These are phyloP conservation scores for Periconia sp. DNA, from an alignment of 2,329 filamentous ascomycete genomes.

Conservation along the genomic window DNA sequence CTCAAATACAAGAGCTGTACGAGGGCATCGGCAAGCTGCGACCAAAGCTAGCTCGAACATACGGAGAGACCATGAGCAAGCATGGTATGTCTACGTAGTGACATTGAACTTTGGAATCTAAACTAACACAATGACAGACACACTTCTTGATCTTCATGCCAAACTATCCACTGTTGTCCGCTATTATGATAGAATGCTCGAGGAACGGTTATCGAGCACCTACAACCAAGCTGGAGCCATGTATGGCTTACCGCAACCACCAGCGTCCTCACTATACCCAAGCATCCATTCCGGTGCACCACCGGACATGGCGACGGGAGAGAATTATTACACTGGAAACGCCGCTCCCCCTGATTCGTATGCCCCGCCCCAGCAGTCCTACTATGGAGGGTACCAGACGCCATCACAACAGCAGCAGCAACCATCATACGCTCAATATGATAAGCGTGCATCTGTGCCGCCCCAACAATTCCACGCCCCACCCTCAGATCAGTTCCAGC, in stretches of 20 bases:
- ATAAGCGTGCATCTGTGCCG: slow-evolving; percentile 34
- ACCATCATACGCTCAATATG: slow-evolving; percentile 43
- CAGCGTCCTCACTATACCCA: slow-evolving; percentile 68
- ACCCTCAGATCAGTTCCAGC: slow-evolving; percentile 35
- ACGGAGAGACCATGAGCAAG: slow-evolving; percentile 99
- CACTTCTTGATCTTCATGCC: slow-evolving; percentile 87
- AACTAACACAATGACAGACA: slow-evolving; percentile 60
- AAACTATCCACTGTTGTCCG: slow-evolving; percentile 95
- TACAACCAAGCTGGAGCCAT: slow-evolving; percentile 72
- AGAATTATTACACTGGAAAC: slow-evolving; percentile 81
- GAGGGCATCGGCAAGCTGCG: slow-evolving; percentile 93
- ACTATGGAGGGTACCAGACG: slow-evolving; percentile 53
- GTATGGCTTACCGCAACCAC: slow-evolving; percentile 40
- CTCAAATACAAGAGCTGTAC: slow-evolving; percentile 96
- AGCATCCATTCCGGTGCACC: slow-evolving; percentile 52
- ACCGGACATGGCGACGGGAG: slow-evolving; percentile 56
- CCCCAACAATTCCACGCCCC: slow-evolving; percentile 28
- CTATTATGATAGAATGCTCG: slow-evolving; percentile 97
- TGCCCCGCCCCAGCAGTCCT: slow-evolving; percentile 54
- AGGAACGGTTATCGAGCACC: slow-evolving; percentile 89
- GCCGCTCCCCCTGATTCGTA: slow-evolving; percentile 53
- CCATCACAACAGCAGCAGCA: slow-evolving; percentile 34
- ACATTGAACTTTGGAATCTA: not conserved
- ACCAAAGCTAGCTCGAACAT: slow-evolving; percentile 91
- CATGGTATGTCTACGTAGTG: slow-evolving; percentile 65